These are phyloP conservation scores for Myxozyma geophila DNA, from an alignment of 805 yeast species.

Conservation along the genomic window DNA sequence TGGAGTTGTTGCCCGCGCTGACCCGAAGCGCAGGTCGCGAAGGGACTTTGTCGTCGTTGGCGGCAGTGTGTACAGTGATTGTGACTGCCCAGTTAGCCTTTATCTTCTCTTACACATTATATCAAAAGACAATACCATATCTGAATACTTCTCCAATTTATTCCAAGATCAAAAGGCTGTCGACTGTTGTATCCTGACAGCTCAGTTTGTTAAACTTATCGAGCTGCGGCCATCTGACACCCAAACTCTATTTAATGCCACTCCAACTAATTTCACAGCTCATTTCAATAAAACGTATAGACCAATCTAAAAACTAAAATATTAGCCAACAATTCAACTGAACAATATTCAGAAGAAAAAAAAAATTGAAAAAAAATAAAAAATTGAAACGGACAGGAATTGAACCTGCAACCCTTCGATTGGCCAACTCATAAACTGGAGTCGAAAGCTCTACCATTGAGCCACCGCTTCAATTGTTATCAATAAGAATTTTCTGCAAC, in stretches of 20 bases:
- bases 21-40: slow-evolving; percentile 34
- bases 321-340: background rate
- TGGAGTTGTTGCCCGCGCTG: slow-evolving; percentile 24
- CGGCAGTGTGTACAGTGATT: slow-evolving; percentile 27
- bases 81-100: slow-evolving; percentile 7
- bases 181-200: too few species aligned
- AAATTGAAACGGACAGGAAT: slow-evolving; percentile 79
- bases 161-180: too few species aligned
- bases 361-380: slow-evolving; percentile 35
- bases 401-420: slow-evolving; percentile 86
- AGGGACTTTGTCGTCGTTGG: slow-evolving; percentile 27
- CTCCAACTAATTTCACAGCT: background rate
- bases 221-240: too few species aligned
- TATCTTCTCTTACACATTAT: background rate
- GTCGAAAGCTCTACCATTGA: slow-evolving; percentile 82
- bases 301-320: background rate
- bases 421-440: slow-evolving; percentile 58
- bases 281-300: background rate
- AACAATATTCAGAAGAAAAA: background rate
- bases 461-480: slow-evolving; percentile 64
- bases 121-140: too few species aligned
- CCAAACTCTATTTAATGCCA: too few species aligned
- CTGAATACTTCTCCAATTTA: too few species aligned
- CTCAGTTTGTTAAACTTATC: too few species aligned
- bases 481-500: background rate